Base-by-base conservation (phyloP, 2,329 filamentous ascomycete genomes). In the Ceratocystis huliohia region DNA sequence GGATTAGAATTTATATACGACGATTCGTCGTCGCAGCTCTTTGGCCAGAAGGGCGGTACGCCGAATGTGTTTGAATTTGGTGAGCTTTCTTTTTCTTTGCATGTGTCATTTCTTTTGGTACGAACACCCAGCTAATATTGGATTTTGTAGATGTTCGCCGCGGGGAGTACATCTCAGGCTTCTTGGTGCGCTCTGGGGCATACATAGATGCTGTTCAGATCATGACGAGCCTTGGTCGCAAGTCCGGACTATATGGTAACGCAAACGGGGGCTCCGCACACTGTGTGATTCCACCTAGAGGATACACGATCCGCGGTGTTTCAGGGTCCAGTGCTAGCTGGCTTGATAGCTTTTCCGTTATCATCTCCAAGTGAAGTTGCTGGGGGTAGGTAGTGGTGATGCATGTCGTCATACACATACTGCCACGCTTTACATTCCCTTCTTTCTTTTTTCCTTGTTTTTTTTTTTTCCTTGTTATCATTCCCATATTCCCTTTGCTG, bases 1-100 rank as follows among this genome's bases (percentile, higher is more conserved):
- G 94, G 94, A 0, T 75, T 99, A 22, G 93, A 97, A 74, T 97
- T 99, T 75, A 81, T 89, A 68, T 97, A 96, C 73, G 93, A 97
- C 72, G 91, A 97, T 74, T 82, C 84, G 17, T 88, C 89, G 0
- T 88, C 81, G 65, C 91, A 96, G 73, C 75, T 96, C 2, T 95
- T 99, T 78, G 94, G 94, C 50, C 92, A 90, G 72, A 81, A 82
- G 65, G 88, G 88, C 13, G 88, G 87, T 6, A 87, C 87, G 69
- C 76, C 81, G 28, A 85, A 84, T 2, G 82, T 85, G 59, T 96
- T 96, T 76, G 81, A 88, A 17, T 80, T 97, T 71, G 86, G 88
- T 90, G 78, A 76, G 85, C 75, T 59, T 59, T 48, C 50, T 15
- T 57, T 13, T 57, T 44, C 2, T 8, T 20, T 15, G 30, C 30